Evolutionary conservation across 2,329 filamentous ascomycete species (phyloP).

Genomic region (Aspergillus sp.): DNA sequence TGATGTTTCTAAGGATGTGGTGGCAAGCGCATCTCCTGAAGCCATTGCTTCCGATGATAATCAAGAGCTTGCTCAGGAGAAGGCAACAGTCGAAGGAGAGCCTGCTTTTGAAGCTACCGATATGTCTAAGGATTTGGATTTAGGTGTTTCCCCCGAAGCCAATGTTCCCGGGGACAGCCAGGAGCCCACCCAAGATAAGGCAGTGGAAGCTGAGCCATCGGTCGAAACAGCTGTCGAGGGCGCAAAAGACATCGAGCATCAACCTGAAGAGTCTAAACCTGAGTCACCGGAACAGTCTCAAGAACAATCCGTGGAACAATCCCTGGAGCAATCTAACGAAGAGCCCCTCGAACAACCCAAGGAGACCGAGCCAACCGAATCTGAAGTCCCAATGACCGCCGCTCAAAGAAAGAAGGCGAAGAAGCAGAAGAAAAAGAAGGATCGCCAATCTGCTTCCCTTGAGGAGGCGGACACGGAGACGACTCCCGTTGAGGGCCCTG

Average conservation of each 20-base stretch:
- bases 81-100: neutral
- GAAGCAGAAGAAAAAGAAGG: constrained; percentile 27
- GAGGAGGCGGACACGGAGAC: constrained; percentile 4
- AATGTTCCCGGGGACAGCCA: neutral
- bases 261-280: neutral
- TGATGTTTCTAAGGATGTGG: neutral
- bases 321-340: constrained; percentile 6
- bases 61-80: neutral
- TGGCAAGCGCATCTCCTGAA: neutral
- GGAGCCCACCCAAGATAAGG: neutral
- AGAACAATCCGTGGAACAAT: constrained; percentile 1
- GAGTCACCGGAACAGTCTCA: neutral
- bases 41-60: neutral
- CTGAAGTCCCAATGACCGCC: constrained; percentile 16
- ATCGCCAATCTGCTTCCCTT: constrained; percentile 11
- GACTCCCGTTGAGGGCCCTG: neutral
- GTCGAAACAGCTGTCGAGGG: neutral
- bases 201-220: neutral
- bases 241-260: neutral
- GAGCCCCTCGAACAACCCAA: neutral
- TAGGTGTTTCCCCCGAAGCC: neutral
- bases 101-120: neutral
- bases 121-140: neutral
- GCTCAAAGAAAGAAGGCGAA: constrained; percentile 27
- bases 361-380: neutral